Percentiles rank a stretch among this genome's conserved stretches.
Evolutionary conservation across 805 yeast species (phyloP).

Genomic region (Candida pini): DNA sequence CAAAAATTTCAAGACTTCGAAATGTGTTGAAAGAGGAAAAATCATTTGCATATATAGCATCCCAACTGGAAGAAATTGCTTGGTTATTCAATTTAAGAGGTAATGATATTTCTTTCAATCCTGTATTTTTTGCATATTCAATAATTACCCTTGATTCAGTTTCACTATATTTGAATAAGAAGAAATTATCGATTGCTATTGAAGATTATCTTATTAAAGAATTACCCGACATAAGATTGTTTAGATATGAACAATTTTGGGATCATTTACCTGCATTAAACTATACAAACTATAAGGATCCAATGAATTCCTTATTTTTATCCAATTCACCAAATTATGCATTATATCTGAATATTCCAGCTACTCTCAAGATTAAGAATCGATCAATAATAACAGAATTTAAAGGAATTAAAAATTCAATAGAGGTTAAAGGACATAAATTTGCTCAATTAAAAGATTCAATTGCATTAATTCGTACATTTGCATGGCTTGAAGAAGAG

Average conservation of each 20-base stretch:
- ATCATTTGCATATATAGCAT: slow-evolving; percentile 47
- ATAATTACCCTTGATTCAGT: slow-evolving; percentile 35
- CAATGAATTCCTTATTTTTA: slow-evolving; percentile 16
- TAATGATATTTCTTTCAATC: slow-evolving; percentile 72
- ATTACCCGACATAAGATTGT: slow-evolving; percentile 32
- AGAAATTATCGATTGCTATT: slow-evolving; percentile 29
- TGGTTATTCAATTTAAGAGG: slow-evolving; percentile 51
- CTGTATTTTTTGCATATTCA: slow-evolving; percentile 75
- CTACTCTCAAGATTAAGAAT: slow-evolving; percentile 14
- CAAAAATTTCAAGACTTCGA: slow-evolving; percentile 32
- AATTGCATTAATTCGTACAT: slow-evolving; percentile 62
- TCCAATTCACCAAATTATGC: slow-evolving; percentile 26
- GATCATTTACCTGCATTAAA: slow-evolving; percentile 36
- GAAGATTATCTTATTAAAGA: slow-evolving; percentile 10
- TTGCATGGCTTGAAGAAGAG: slow-evolving; percentile 69
- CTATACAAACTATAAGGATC: slow-evolving; percentile 1
- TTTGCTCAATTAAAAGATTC: slow-evolving; percentile 83
- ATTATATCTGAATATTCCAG: slow-evolving; percentile 21
- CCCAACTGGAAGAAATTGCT: slow-evolving; percentile 44
- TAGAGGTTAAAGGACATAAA: slow-evolving; percentile 67
- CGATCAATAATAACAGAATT: slow-evolving; percentile 42
- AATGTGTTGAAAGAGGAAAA: slow-evolving; percentile 21
- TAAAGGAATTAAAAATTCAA: slow-evolving; percentile 70
- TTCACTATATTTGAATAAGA: slow-evolving; percentile 37
- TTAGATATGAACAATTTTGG: slow-evolving; percentile 56